These are phyloP conservation scores for Boletus reticulatus DNA, from an alignment of 768 basidiomycete genomes.

Conservation along the genomic window DNA sequence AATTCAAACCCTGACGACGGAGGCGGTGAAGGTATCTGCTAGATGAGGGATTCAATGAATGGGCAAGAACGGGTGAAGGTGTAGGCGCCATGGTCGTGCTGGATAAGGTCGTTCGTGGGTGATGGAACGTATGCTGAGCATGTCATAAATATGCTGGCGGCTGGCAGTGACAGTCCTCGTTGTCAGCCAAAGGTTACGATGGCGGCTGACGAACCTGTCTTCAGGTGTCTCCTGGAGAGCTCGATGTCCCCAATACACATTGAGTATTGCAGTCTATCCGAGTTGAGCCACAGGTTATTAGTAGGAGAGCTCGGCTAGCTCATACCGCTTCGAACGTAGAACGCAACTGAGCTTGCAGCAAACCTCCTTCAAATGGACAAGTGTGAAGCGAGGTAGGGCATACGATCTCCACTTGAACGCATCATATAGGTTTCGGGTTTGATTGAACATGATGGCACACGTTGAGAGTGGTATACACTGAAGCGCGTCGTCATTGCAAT, in stretches of 20 bases:
- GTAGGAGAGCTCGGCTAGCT: background rate
- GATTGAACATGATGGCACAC: background rate
- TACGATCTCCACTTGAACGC: background rate
- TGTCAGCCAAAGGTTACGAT: constrained; percentile 14
- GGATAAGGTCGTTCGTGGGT: background rate
- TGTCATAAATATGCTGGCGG: constrained; percentile 28
- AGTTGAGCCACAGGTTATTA: background rate
- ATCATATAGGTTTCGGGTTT: background rate
- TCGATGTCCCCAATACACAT: too few relatives aligned
- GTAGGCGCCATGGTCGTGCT: constrained; percentile 23
- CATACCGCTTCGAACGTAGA: background rate
- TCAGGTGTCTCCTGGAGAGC: background rate
- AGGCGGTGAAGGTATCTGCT: constrained; percentile 10
- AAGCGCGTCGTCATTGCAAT: background rate
- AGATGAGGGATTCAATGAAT: background rate
- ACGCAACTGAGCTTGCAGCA: background rate
- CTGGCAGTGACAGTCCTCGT: constrained; percentile 15
- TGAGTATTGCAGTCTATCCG: background rate
- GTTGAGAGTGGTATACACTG: background rate
- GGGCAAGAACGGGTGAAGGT: constrained; percentile 1
- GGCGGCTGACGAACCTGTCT: constrained; percentile 21
- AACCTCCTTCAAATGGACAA: background rate
- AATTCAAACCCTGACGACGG: constrained; percentile 14
- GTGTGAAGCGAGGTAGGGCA: background rate
- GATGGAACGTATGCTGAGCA: background rate